These are phyloP conservation scores for Endocarpon pusillum DNA, from an alignment of 495 filamentous ascomycete genomes.

Conservation along the genomic window DNA sequence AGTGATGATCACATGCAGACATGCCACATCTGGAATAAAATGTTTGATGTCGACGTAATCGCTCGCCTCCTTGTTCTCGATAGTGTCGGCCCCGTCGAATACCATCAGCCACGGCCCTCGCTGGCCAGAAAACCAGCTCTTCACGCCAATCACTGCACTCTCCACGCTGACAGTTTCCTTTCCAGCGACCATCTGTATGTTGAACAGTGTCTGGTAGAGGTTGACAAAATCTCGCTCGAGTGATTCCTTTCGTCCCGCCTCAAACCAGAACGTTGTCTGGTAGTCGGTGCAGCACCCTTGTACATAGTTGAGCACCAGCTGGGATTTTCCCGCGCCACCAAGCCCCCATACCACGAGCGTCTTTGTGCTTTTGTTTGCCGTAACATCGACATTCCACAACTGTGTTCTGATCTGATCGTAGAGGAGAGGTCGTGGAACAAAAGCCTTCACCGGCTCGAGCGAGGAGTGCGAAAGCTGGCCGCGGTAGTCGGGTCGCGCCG, in stretches of 20 bases:
- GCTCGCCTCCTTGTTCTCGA: too few relatives aligned
- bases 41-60: too few relatives aligned
- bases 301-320: slow-evolving; percentile 9
- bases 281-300: slow-evolving; percentile 6
- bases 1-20: too few relatives aligned
- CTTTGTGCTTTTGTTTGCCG: too few relatives aligned
- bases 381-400: too few relatives aligned
- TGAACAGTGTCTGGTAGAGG: slow-evolving; percentile 2
- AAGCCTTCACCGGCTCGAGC: too few relatives aligned
- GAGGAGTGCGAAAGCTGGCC: too few relatives aligned
- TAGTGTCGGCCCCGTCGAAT: too few relatives aligned
- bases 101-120: slow-evolving; percentile 3
- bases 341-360: slow-evolving; percentile 10
- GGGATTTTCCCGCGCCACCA: slow-evolving; percentile 12
- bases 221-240: slow-evolving; percentile 6
- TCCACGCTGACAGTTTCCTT: slow-evolving; percentile 3
- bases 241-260: slow-evolving; percentile 9
- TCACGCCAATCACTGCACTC: slow-evolving; percentile 1
- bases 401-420: too few relatives aligned
- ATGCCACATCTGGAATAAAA: too few relatives aligned
- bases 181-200: neutral
- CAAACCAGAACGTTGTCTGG: slow-evolving; percentile 11
- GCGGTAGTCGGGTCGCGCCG: too few relatives aligned
- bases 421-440: too few relatives aligned
- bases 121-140: slow-evolving; percentile 3